Evolutionary conservation across 2,329 filamentous ascomycete species (phyloP).

Genomic region (Seiridium cupressi): DNA sequence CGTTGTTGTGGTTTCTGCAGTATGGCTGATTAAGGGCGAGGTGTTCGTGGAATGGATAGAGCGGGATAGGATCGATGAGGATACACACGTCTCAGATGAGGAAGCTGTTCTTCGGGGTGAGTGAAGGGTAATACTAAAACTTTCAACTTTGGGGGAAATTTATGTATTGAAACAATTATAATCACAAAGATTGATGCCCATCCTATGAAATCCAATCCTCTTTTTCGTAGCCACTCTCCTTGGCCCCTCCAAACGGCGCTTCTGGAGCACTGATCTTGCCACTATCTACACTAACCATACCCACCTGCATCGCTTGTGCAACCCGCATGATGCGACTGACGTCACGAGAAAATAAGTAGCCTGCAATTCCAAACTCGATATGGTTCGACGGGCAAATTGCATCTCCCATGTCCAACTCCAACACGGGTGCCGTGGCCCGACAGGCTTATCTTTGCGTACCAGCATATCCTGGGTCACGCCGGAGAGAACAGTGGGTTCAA

Average conservation of each 20-base stretch:
- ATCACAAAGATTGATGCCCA: no score
- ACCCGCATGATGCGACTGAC: slow-evolving; percentile 59
- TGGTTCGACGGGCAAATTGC: slow-evolving; percentile 81
- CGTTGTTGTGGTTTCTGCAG: background rate
- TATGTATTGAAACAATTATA: no score
- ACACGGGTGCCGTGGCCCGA: slow-evolving; percentile 86
- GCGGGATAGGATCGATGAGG: background rate
- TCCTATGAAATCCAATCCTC: slow-evolving; percentile 44
- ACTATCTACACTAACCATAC: slow-evolving; percentile 85
- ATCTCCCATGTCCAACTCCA: slow-evolving; percentile 82
- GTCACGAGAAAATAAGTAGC: slow-evolving; percentile 83
- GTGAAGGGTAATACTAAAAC: background rate
- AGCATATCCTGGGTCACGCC: slow-evolving; percentile 85
- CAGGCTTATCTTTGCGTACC: slow-evolving; percentile 85
- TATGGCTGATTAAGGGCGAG: background rate
- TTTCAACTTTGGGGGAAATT: no score
- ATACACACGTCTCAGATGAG: background rate
- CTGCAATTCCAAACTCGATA: slow-evolving; percentile 83
- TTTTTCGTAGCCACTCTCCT: slow-evolving; percentile 76
- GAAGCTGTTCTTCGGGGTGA: background rate
- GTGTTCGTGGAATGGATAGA: background rate
- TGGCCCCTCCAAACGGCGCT: slow-evolving; percentile 74
- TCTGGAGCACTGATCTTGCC: slow-evolving; percentile 61
- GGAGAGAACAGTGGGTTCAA: slow-evolving; percentile 82
- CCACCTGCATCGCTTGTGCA: slow-evolving; percentile 72